A percentile compares a stretch with the other conserved stretches of the same genome.
These are phyloP conservation scores for Gymnopilus junonius DNA, from an alignment of 768 basidiomycete species.

Conservation along the genomic window DNA sequence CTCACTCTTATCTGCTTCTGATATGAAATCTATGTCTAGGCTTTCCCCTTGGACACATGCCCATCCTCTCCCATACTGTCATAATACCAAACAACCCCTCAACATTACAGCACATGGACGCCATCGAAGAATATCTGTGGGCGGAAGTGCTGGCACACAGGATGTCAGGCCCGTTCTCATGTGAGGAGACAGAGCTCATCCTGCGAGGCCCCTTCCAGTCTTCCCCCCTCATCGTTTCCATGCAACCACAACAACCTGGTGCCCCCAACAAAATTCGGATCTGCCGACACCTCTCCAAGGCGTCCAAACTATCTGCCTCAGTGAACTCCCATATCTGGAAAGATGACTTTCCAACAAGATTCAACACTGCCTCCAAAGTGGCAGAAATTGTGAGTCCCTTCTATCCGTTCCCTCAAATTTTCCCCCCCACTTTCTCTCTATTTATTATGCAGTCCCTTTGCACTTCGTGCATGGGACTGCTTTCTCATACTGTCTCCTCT, in stretches of 20 bases:
- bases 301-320: conserved; percentile 7
- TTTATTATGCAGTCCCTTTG: not conserved
- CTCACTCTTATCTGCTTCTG: conserved; percentile 31
- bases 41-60: conserved; percentile 39
- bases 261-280: conserved; percentile 27
- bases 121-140: conserved; percentile 21
- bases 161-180: conserved; percentile 30
- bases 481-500: not conserved
- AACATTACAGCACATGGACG: not conserved
- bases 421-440: not conserved
- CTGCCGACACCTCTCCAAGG: conserved; percentile 33
- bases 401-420: not conserved
- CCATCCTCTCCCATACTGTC: conserved; percentile 17
- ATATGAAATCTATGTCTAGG: conserved; percentile 31
- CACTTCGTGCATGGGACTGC: not conserved
- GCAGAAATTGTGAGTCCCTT: conserved; percentile 29
- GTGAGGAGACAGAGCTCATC: conserved; percentile 16
- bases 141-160: conserved; percentile 22
- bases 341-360: conserved; percentile 30
- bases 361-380: conserved; percentile 26
- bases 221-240: conserved; percentile 30
- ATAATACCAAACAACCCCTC: conserved; percentile 28
- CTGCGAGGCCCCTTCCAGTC: conserved; percentile 31
- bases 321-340: conserved; percentile 29
- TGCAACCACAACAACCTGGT: conserved; percentile 24